These are phyloP conservation scores for Gonapodya sp. DNA, from an alignment of 192 early-diverging fungal species.

Conservation along the genomic window DNA sequence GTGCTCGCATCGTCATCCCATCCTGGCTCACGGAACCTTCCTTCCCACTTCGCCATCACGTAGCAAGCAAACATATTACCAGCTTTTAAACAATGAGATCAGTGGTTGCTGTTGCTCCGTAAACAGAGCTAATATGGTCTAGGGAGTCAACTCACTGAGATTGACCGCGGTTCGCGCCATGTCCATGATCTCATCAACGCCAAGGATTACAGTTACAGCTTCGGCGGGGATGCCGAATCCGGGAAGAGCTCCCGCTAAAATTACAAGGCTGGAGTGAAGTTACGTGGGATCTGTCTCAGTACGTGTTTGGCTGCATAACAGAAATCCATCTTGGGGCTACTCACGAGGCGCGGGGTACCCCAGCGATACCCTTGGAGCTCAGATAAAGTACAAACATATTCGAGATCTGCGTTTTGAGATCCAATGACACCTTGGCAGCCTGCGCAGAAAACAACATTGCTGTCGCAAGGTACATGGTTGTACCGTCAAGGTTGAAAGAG, in stretches of 20 bases:
- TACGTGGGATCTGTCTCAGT: not conserved
- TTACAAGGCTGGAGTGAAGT: slow-evolving; percentile 37
- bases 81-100: slow-evolving; percentile 12
- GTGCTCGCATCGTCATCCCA: slow-evolving; percentile 18
- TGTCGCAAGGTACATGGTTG: slow-evolving; percentile 58
- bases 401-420: slow-evolving; percentile 46
- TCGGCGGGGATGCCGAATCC: slow-evolving; percentile 46
- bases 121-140: not conserved
- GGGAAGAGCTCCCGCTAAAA: slow-evolving; percentile 40
- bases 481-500: slow-evolving; percentile 70
- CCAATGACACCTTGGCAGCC: slow-evolving; percentile 30
- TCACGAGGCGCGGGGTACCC: slow-evolving; percentile 21
- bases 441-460: slow-evolving; percentile 64
- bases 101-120: not conserved
- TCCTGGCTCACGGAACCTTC: slow-evolving; percentile 43
- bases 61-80: slow-evolving; percentile 61
- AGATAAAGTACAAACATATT: slow-evolving; percentile 60
- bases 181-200: slow-evolving; percentile 68
- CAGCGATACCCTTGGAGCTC: slow-evolving; percentile 47
- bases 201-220: slow-evolving; percentile 52
- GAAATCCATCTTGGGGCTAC: not conserved
- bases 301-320: not conserved
- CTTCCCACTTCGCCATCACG: slow-evolving; percentile 58
- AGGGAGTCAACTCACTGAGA: slow-evolving; percentile 25
- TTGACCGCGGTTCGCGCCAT: slow-evolving; percentile 64